Conservation (phyloP, 257 asterid species). For the Solanum ossicruentum region DNA sequence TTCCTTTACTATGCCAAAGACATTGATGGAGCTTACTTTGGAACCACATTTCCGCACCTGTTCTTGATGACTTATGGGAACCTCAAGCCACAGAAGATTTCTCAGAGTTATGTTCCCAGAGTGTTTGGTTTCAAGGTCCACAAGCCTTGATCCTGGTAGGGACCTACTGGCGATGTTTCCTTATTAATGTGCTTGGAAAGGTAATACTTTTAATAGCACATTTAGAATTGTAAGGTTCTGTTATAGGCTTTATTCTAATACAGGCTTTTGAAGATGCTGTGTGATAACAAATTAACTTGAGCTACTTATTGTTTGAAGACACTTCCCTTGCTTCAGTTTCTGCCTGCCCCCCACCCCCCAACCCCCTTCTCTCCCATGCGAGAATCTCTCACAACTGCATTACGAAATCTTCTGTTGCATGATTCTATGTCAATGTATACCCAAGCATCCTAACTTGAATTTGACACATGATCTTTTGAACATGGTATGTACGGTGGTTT, state of each 20-base stretch:
- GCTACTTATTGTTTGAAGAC: background rate
- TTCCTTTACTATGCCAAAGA: slow-evolving; percentile 17
- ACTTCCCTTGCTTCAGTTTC: background rate
- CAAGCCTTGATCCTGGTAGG: slow-evolving; percentile 16
- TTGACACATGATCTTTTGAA: background rate
- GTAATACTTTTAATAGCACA: background rate
- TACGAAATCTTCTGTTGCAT: background rate
- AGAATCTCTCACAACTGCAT: background rate
- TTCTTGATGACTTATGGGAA: slow-evolving; percentile 36
- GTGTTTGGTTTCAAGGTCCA: slow-evolving; percentile 38
- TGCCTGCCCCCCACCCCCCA: background rate
- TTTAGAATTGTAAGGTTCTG: background rate
- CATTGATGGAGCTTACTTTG: slow-evolving; percentile 44
- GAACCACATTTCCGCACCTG: slow-evolving; percentile 45
- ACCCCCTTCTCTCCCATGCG: background rate
- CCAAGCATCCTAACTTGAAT: background rate
- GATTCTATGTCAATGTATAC: background rate
- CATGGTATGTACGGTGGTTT: background rate
- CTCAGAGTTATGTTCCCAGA: slow-evolving; percentile 33
- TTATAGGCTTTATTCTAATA: background rate
- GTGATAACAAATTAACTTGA: background rate
- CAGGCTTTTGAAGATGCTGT: background rate
- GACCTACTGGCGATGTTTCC: background rate
- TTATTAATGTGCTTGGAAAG: background rate
- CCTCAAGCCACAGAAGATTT: slow-evolving; percentile 30